Evolutionary conservation across 441 rosid species (phyloP).

Genomic region (Jatropha podagrica): DNA sequence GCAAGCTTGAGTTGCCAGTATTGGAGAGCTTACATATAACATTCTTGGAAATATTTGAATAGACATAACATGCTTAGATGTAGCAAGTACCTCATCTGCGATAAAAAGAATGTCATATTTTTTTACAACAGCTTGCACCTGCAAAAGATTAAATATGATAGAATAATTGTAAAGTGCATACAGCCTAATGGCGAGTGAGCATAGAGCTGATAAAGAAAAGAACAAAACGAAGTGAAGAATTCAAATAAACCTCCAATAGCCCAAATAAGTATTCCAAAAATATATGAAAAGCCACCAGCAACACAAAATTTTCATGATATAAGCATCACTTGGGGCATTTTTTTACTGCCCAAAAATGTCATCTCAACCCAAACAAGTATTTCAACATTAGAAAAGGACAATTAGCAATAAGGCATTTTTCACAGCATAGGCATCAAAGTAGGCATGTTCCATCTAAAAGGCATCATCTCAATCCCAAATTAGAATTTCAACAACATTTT

Average conservation of each 20-base stretch:
- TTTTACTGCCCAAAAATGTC: not conserved
- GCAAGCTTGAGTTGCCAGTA: not conserved
- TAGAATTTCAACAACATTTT: not conserved
- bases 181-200: not conserved
- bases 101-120: slow-evolving; percentile 86
- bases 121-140: slow-evolving; percentile 90
- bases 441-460: not conserved
- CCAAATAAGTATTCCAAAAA: not conserved
- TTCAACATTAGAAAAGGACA: not conserved
- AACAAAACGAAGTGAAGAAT: not conserved
- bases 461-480: not conserved
- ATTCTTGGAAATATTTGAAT: not conserved
- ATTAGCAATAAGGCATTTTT: slow-evolving; percentile 1
- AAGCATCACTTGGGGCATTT: not conserved
- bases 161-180: not conserved
- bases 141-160: slow-evolving; percentile 23
- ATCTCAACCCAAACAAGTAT: not conserved
- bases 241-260: not conserved
- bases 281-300: not conserved
- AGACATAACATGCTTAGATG: not conserved
- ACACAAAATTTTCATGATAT: not conserved
- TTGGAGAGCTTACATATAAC: not conserved
- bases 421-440: not conserved
- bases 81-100: slow-evolving; percentile 79
- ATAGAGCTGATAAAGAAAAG: not conserved